Base-by-base conservation (phyloP, 2,329 filamentous ascomycete genomes). In the Diaporthe citrichinensis region DNA sequence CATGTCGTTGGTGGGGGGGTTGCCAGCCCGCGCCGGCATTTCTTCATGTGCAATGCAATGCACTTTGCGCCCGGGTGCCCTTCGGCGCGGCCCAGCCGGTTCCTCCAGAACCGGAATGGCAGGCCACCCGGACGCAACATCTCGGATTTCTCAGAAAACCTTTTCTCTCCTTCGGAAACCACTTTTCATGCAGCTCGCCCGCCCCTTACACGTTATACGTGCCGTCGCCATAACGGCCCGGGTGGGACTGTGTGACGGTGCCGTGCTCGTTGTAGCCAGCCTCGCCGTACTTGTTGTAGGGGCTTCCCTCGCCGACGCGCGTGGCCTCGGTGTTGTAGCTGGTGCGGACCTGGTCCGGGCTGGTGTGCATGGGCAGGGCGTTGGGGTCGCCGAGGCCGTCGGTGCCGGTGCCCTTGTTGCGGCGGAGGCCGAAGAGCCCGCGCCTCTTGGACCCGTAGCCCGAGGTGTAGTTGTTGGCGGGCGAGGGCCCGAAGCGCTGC, bases 381-480 rank as follows among this genome's bases (percentile, higher is more conserved):
- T 84, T 84, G 36, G 81, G 79, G 75, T 85, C 79, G 39, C 78
- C 76, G 17, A 65, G 73, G 55, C 78, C 77, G 36, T 73, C 74
- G 14, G 72, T 65, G 69, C 72, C 77, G 72, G 67, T 76, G 75
- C 59, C 74, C 74, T 78, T 76, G 73, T 78, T 76, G 74, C 81
- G 79, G 78, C 83, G 84, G 46, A 81, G 80, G 58, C 82, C 80
- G 61, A 84, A 81, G 61, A 83, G 71, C 25, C 83, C 82, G 41
- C 78, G 61, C 53, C 77, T 71, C 23, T 79, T 76, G n/a, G 58
- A 75, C 59, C 79, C 83, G 74, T 82, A 82, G 49, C 84, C 84
- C 1, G 83, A 83, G 14, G 84, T 85, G 80, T 85, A 84, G 80
- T 83, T 81, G 80, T 86, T 86, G 69, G 80, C 82, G 4, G 85